A percentile compares a stretch with the other conserved stretches of the same genome.
Conservation (phyloP, 371 early-diverging fungal genomes). For the Mucor circinelloides region DNA sequence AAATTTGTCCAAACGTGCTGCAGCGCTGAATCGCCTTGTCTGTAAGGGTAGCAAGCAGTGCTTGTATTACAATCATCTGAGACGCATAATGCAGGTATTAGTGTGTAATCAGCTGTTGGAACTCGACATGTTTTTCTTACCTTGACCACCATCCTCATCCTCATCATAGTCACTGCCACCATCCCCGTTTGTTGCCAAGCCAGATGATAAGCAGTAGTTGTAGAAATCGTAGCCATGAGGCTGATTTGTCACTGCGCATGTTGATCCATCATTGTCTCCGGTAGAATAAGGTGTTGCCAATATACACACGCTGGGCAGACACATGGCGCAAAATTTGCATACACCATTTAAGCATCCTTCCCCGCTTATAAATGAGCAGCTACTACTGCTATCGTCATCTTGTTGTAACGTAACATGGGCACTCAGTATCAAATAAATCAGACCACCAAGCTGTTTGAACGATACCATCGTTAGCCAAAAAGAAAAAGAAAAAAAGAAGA, state of each 20-base stretch:
- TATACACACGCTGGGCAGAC: conserved; percentile 38
- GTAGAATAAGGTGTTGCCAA: conserved; percentile 21
- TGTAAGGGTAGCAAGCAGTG: conserved; percentile 42
- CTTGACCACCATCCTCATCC: conserved; percentile 9
- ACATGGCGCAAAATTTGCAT: conserved; percentile 50
- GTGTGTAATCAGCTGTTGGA: no score
- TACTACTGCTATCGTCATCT: background rate
- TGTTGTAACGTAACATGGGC: background rate
- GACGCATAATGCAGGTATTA: background rate
- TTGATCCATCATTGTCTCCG: conserved; percentile 14
- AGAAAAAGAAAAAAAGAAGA: background rate
- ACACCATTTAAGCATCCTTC: conserved; percentile 26
- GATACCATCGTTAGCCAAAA: background rate
- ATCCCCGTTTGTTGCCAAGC: background rate
- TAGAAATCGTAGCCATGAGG: conserved; percentile 33
- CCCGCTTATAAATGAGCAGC: conserved; percentile 15
- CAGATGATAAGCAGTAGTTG: conserved; percentile 41
- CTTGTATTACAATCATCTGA: conserved; percentile 39
- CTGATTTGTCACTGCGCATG: conserved; percentile 24
- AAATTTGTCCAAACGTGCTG: conserved; percentile 32
- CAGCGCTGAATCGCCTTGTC: conserved; percentile 13
- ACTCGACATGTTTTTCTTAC: no score
- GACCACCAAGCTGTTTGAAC: background rate
- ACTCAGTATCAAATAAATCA: background rate
- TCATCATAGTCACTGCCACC: conserved; percentile 8